Evolutionary conservation across 768 basidiomycete genomes (phyloP), one percentile per base, ranked within the genome.

Genomic region (Pleurotus giganteus): DNA sequence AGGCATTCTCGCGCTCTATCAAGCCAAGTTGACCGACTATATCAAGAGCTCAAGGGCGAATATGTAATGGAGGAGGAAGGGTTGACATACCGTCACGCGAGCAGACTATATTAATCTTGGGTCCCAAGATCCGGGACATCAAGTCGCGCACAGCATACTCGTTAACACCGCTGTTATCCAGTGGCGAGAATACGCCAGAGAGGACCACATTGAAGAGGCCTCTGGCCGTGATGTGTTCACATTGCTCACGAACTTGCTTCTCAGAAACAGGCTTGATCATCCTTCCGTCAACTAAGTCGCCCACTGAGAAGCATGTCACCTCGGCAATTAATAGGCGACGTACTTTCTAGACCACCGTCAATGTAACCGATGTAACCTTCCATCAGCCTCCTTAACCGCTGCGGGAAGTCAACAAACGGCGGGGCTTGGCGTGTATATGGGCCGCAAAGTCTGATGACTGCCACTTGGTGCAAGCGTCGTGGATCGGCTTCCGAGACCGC

Each of bases 1-100:
- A 67, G 0, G 86, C 86, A 53, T 88, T 87, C 63, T 87, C 86
- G 41, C 86, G 76, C 58, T 85, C 82, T 13, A 86, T 66, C 47
- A 86, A 71, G 29, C 83, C 82, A 21, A 84, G 71, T 61, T 80
- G 78, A 6, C 78, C 83, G 37, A 84, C 83, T 78, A 49, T 32
- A 45, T 19, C 29, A 11, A 32, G 24, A n/a, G n/a, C n/a, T 53
- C 9, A 47, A 47, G 37, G 44, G 47, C 36, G 43, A 13, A 11
- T 3, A n/a, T 8, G 11, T 15, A 43, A 21, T n/a, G 23, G 23
- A 26, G 34, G 9, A 11, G 6, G 28, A 11, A 39, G 31, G 26
- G 43, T 27, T 11, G 47, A 60, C 63, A 53, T 57, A 68, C 75
- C 75, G 51, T 82, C 77, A 46, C 78, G 77, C 24, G 81, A 80